Conservation (phyloP, 495 filamentous ascomycete genomes). For the Trichoderma parareesei region DNA sequence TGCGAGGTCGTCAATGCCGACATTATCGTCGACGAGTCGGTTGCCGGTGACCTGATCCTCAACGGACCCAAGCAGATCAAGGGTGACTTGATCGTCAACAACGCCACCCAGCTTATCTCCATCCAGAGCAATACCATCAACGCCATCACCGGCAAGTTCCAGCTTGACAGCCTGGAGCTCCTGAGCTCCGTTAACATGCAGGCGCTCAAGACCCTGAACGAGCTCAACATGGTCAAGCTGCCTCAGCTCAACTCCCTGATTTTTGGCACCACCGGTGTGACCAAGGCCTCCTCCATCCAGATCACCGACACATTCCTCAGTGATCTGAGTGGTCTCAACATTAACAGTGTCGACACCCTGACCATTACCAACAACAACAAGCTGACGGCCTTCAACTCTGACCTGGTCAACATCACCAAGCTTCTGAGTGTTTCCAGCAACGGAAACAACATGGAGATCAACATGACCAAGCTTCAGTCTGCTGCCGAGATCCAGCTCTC, state of each 20-base stretch:
- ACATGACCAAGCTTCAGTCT: conserved; percentile 67
- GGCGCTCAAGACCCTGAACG: conserved; percentile 51
- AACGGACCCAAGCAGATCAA: conserved; percentile 53
- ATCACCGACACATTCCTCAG: conserved; percentile 79
- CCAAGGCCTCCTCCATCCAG: conserved; percentile 51
- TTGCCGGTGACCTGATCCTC: conserved; percentile 44
- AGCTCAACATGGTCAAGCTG: conserved; percentile 65
- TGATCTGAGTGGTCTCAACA: conserved; percentile 68
- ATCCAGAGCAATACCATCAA: conserved; percentile 41
- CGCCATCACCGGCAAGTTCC: conserved; percentile 53
- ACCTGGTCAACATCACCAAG: conserved; percentile 59
- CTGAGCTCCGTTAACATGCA: conserved; percentile 58
- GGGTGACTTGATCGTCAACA: conserved; percentile 56
- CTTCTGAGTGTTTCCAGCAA: conserved; percentile 59
- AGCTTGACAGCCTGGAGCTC: conserved; percentile 53
- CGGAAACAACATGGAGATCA: conserved; percentile 47
- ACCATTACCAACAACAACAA: conserved; percentile 76
- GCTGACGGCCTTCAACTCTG: conserved; percentile 60
- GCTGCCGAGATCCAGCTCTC: conserved; percentile 81
- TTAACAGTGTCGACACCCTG: conserved; percentile 52
- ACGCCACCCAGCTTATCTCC: conserved; percentile 49
- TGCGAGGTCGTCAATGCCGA: conserved; percentile 66
- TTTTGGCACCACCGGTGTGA: conserved; percentile 56
- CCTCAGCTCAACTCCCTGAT: conserved; percentile 56
- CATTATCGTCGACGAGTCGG: conserved; percentile 52